A percentile compares a stretch with the other conserved stretches of the same genome.
Evolutionary conservation across 31 red algal genomes (phyloP).

Genomic region (Endocladia muricata): DNA sequence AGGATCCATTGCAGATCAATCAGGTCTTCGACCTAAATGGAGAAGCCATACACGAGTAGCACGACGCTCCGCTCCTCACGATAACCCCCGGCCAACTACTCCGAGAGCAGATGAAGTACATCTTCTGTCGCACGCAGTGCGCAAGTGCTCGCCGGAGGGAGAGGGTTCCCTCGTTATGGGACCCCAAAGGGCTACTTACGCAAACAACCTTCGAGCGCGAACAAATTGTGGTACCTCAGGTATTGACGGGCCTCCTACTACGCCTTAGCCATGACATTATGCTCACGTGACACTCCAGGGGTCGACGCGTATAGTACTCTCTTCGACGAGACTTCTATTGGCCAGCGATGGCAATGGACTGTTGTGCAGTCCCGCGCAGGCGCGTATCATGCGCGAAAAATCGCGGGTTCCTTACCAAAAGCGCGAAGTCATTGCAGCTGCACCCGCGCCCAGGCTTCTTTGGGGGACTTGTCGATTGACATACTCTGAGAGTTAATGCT

Average conservation of each 20-base stretch:
- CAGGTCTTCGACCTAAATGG: background rate
- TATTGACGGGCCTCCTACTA: background rate
- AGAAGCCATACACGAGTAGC: background rate
- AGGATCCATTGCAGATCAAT: background rate
- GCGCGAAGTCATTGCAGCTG: background rate
- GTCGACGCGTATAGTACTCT: background rate
- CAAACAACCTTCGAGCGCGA: background rate
- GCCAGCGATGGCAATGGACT: background rate
- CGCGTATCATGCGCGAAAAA: background rate
- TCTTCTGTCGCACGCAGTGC: background rate
- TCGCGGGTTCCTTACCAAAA: too few relatives aligned
- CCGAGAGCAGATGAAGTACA: background rate
- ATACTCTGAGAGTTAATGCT: constrained; percentile 2
- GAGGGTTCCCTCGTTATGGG: background rate
- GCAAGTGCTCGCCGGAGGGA: background rate
- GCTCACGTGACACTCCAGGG: background rate
- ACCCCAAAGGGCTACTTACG: background rate
- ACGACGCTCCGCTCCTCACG: too few relatives aligned
- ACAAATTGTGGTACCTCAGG: constrained; percentile 13
- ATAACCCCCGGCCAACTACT: constrained; percentile 3
- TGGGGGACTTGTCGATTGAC: constrained; percentile 20
- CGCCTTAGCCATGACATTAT: background rate
- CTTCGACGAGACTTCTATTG: constrained; percentile 4
- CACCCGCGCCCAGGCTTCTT: background rate
- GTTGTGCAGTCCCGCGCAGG: background rate